Conservation (phyloP, 305 asterid species). For the Lippia alba region DNA sequence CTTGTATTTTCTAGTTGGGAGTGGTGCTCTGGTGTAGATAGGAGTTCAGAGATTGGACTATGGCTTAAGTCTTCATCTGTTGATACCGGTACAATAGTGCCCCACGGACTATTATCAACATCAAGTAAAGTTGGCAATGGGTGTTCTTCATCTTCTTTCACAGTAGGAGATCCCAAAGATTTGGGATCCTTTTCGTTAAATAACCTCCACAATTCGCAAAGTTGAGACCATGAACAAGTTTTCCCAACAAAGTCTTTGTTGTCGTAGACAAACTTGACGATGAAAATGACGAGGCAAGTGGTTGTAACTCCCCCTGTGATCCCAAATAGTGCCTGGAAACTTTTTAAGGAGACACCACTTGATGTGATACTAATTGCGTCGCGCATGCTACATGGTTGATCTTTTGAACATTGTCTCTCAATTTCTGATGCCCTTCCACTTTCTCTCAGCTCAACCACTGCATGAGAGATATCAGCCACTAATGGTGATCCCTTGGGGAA, state of each 20-base stretch:
- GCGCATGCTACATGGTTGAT: conserved; percentile 21
- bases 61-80: conserved; percentile 3
- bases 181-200: conserved; percentile 43
- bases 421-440: conserved; percentile 37
- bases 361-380: conserved; percentile 28
- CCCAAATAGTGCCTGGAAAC: conserved; percentile 45
- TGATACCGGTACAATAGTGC: conserved; percentile 14
- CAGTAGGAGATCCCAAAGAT: background rate
- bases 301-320: conserved; percentile 46
- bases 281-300: conserved; percentile 38
- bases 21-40: background rate
- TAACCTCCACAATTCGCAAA: conserved; percentile 37
- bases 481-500: conserved; percentile 49
- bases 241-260: conserved; percentile 38
- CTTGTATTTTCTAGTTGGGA: background rate
- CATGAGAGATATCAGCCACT: conserved; percentile 50
- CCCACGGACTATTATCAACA: background rate
- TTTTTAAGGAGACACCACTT: conserved; percentile 33
- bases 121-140: background rate
- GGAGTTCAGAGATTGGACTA: background rate
- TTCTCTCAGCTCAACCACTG: conserved; percentile 40
- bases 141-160: conserved; percentile 9
- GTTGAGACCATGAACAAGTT: conserved; percentile 45
- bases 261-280: conserved; percentile 36
- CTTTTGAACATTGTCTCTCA: conserved; percentile 33